Conservation (phyloP, 371 early-diverging fungal genomes). For the Zopfochytrium polystomum region DNA sequence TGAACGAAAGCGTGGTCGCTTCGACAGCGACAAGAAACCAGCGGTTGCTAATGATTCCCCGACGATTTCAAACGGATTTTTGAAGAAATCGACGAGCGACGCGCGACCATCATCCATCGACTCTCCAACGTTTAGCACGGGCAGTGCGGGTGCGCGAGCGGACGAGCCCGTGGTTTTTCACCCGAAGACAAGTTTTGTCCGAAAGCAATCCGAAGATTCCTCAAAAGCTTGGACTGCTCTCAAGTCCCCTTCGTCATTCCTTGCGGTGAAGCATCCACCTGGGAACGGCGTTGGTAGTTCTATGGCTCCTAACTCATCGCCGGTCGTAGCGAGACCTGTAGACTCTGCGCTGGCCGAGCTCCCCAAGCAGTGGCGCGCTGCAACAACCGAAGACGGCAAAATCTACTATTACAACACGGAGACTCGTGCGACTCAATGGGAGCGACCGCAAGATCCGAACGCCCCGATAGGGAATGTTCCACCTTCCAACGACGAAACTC, state of each 20-base stretch:
- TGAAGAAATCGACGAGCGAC: too few species aligned
- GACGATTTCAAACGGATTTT: slow-evolving; percentile 1
- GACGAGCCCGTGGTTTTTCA: slow-evolving; percentile 1
- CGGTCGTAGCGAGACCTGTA: background rate
- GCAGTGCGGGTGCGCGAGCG: too few species aligned
- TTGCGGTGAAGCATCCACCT: background rate
- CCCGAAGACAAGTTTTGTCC: background rate
- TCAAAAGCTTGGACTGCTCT: background rate
- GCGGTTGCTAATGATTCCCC: background rate
- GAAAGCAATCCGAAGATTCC: background rate
- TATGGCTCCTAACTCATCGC: background rate
- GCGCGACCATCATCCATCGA: background rate
- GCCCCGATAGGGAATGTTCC: too few species aligned
- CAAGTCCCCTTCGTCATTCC: background rate
- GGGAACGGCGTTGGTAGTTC: background rate
- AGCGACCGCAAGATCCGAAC: slow-evolving; percentile 36
- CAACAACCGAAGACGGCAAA: slow-evolving; percentile 37
- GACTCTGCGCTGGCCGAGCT: slow-evolving; percentile 16
- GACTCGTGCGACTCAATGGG: slow-evolving; percentile 48
- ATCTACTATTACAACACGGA: slow-evolving; percentile 52
- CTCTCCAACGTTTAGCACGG: too few species aligned
- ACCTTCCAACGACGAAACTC: slow-evolving; percentile 4
- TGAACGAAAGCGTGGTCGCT: background rate
- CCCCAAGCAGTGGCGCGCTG: slow-evolving; percentile 44
- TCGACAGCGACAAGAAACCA: background rate